These are phyloP conservation scores for Holtermannia corniformis DNA, from an alignment of 768 basidiomycete species.

Conservation along the genomic window DNA sequence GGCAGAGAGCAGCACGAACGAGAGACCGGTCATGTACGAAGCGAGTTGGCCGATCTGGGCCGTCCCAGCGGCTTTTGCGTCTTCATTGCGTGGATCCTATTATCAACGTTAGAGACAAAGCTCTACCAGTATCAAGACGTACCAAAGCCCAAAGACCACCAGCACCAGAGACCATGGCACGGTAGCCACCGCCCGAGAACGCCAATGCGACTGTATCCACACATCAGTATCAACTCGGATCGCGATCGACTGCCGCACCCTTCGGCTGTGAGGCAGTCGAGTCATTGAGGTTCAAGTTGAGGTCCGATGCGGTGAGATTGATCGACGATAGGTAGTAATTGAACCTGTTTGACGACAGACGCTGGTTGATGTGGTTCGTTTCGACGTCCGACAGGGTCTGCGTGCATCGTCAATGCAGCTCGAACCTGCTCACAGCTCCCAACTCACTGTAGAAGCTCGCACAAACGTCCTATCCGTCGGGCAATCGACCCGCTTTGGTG, in stretches of 20 bases:
- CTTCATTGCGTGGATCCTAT: slow-evolving; percentile 15
- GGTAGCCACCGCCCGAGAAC: slow-evolving; percentile 60
- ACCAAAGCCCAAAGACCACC: slow-evolving; percentile 50
- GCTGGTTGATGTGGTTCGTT: slow-evolving; percentile 2
- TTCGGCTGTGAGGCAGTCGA: background rate
- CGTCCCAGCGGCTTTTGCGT: slow-evolving; percentile 44
- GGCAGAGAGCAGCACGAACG: slow-evolving; percentile 61
- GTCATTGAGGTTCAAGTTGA: slow-evolving; percentile 9
- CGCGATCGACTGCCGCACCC: background rate
- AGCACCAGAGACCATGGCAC: slow-evolving; percentile 60
- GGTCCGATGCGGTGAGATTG: slow-evolving; percentile 3
- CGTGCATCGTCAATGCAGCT: background rate
- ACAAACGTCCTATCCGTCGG: background rate
- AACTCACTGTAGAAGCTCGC: background rate
- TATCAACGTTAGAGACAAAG: background rate
- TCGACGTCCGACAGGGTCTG: slow-evolving; percentile 3
- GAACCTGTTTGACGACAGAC: slow-evolving; percentile 7
- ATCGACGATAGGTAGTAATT: slow-evolving; percentile 6
- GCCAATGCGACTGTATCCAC: slow-evolving; percentile 50
- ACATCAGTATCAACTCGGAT: background rate
- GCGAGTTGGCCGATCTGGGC: slow-evolving; percentile 51
- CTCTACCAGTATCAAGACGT: background rate
- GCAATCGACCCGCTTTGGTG: background rate
- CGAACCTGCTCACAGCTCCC: background rate
- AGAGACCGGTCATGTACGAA: slow-evolving; percentile 53